A percentile compares a stretch with the other conserved stretches of the same genome.
These are phyloP conservation scores for Ophiosphaerella herpotricha DNA, from an alignment of 2,329 filamentous ascomycete genomes.

Conservation along the genomic window DNA sequence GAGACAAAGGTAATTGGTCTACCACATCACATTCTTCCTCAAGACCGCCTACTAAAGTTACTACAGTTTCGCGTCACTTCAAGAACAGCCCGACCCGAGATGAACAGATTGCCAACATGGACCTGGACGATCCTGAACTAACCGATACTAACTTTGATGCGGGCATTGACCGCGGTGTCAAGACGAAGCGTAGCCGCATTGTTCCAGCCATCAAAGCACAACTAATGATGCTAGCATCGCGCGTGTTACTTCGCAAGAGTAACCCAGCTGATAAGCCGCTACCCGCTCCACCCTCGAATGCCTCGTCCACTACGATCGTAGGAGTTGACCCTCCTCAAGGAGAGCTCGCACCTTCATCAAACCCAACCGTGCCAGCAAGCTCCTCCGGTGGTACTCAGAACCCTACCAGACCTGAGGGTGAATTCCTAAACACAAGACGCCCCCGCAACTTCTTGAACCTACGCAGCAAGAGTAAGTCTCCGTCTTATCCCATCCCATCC, in stretches of 20 bases:
- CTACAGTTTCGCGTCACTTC: conserved; percentile 28
- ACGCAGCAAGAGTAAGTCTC: conserved; percentile 15
- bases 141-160: conserved; percentile 14
- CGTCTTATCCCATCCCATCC: neutral
- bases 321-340: neutral
- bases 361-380: neutral
- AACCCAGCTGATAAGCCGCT: conserved; percentile 10
- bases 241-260: conserved; percentile 13
- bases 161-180: conserved; percentile 14
- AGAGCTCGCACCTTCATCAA: neutral
- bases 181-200: conserved; percentile 19
- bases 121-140: neutral
- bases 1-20: conserved; percentile 18
- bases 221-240: conserved; percentile 15
- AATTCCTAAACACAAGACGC: conserved; percentile 8
- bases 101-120: conserved; percentile 15
- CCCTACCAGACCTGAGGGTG: neutral
- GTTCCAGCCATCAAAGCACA: neutral
- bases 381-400: neutral
- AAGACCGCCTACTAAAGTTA: neutral
- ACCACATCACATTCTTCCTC: neutral
- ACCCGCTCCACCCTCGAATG: conserved; percentile 1
- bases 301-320: conserved; percentile 3
- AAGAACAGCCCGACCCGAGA: conserved; percentile 19
- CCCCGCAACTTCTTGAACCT: conserved; percentile 16